A percentile compares a stretch with the other conserved stretches of the same genome.
These are phyloP conservation scores for Phytophthora hybrid DNA, from an alignment of 352 stramenopile species.

Conservation along the genomic window DNA sequence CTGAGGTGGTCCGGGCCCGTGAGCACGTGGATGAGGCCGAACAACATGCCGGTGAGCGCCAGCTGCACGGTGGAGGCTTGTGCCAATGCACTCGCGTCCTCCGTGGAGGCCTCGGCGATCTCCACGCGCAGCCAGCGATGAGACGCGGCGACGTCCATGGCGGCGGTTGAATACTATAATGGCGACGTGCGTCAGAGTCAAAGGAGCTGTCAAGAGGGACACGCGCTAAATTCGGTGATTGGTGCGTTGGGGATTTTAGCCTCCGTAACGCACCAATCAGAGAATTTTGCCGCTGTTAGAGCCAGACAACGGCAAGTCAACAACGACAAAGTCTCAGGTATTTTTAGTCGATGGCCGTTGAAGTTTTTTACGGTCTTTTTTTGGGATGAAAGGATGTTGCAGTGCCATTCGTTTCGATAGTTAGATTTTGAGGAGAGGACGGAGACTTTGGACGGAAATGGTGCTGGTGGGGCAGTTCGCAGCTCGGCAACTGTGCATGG, in stretches of 20 bases:
- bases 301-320: neutral
- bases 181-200: neutral
- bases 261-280: no score
- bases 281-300: neutral
- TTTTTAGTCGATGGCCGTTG: slow-evolving; percentile 8
- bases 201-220: neutral
- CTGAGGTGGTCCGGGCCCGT: slow-evolving; percentile 89
- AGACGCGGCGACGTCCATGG: slow-evolving; percentile 21
- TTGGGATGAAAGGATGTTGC: slow-evolving; percentile 8
- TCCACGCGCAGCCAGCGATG: slow-evolving; percentile 51
- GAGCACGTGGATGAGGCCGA: slow-evolving; percentile 72
- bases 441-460: slow-evolving; percentile 21
- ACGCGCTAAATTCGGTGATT: slow-evolving; percentile 12
- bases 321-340: neutral
- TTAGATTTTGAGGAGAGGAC: neutral
- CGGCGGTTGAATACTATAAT: slow-evolving; percentile 2
- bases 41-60: slow-evolving; percentile 62
- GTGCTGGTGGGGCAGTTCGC: slow-evolving; percentile 62
- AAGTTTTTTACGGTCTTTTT: neutral
- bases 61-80: slow-evolving; percentile 51
- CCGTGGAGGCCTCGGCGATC: slow-evolving; percentile 33
- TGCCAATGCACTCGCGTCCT: slow-evolving; percentile 42
- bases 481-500: slow-evolving; percentile 61
- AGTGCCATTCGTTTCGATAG: slow-evolving; percentile 1
- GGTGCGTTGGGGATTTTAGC: neutral